Percentiles rank a stretch among this genome's conserved stretches.
Conservation (phyloP, 208 protist genomes). For the Leptomonas pyrrhocoris region DNA sequence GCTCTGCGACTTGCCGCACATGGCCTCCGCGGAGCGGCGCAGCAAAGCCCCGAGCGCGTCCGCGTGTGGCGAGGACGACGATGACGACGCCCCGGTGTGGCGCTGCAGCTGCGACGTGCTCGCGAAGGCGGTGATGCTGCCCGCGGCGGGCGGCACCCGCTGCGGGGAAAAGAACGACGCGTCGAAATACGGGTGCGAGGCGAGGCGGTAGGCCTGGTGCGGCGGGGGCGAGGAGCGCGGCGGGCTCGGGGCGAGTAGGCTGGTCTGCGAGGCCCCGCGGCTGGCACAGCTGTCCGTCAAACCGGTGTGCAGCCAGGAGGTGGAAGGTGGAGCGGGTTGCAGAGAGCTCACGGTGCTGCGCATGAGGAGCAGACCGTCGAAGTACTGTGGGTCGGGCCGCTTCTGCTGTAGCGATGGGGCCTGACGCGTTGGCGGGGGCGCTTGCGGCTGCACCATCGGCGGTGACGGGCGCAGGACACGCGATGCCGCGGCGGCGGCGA, state of each 20-base stretch:
- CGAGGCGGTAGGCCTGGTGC: slow-evolving; percentile 11
- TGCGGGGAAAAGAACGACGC: neutral
- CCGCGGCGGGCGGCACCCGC: neutral
- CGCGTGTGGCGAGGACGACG: neutral
- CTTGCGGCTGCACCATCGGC: neutral
- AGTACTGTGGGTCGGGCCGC: slow-evolving; percentile 12
- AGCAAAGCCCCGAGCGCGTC: slow-evolving; percentile 10
- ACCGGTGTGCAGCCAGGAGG: slow-evolving; percentile 1
- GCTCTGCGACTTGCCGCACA: neutral
- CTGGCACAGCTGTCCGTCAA: slow-evolving; percentile 10
- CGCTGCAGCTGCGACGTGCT: slow-evolving; percentile 11
- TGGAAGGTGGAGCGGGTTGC: slow-evolving; percentile 1
- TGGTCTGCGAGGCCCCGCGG: slow-evolving; percentile 7
- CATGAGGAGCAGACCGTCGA: slow-evolving; percentile 11
- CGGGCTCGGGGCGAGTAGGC: neutral
- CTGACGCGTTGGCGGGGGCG: slow-evolving; percentile 4
- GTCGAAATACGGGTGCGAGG: slow-evolving; percentile 18
- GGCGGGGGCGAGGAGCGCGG: slow-evolving; percentile 16
- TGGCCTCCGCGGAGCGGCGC: slow-evolving; percentile 16
- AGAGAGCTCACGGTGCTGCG: slow-evolving; percentile 15
- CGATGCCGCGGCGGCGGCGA: too few relatives aligned
- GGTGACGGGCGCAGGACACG: neutral
- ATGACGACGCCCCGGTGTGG: neutral
- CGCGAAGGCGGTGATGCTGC: slow-evolving; percentile 5
- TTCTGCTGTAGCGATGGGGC: neutral